Percentiles rank a stretch among this genome's conserved stretches.
Conservation (phyloP, 345 rosid species). For the Angophora floribunda region DNA sequence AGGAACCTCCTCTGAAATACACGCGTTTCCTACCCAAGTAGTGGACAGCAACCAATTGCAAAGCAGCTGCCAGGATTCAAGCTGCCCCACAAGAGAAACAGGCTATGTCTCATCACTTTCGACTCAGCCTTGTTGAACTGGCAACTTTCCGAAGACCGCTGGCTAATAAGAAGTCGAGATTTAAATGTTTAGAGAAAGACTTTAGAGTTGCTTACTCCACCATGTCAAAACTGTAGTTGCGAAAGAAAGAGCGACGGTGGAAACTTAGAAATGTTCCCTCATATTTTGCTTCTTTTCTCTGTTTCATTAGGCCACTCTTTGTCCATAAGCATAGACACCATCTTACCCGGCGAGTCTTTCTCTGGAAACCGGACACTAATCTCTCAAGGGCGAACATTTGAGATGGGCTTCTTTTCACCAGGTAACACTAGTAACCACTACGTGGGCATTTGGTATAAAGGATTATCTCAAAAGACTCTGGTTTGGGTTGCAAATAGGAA, state of each 20-base stretch:
- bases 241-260: not conserved
- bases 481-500: slow-evolving; percentile 1
- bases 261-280: not conserved
- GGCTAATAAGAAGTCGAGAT: not conserved
- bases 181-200: not conserved
- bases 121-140: not conserved
- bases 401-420: slow-evolving; percentile 1
- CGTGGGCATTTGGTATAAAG: slow-evolving; percentile 4
- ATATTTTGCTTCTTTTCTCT: not conserved
- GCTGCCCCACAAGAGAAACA: too few species aligned
- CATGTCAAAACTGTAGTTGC: not conserved
- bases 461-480: not conserved
- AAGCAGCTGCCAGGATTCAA: too few species aligned
- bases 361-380: not conserved
- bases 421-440: not conserved
- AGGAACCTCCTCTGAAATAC: not conserved
- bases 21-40: not conserved
- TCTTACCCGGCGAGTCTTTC: not conserved
- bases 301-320: not conserved
- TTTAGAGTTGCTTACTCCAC: not conserved
- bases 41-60: too few species aligned
- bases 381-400: not conserved
- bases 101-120: not conserved
- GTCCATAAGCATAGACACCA: not conserved
- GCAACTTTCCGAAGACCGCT: not conserved